phyloP scores from a whole-genome alignment of 1,139 yeast species.

The Geotrichum reessii region DNA sequence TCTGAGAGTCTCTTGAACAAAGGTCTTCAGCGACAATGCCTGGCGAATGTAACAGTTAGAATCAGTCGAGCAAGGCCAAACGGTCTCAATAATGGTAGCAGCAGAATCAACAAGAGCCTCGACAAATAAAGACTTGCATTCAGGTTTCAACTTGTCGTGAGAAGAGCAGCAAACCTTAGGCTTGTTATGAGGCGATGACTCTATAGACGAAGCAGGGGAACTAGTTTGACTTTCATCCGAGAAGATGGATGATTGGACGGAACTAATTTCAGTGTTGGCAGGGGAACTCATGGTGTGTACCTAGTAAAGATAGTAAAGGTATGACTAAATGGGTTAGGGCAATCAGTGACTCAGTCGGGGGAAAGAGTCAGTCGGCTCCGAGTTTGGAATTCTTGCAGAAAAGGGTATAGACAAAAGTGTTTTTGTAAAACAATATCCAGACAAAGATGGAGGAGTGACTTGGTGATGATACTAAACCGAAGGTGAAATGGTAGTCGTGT shows the following conservation, averaged over 20 bases:
- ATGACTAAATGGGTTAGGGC: neutral
- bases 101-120: slow-evolving; percentile 37
- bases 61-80: slow-evolving; percentile 33
- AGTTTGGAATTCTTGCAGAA: neutral
- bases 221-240: slow-evolving; percentile 5
- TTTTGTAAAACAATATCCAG: neutral
- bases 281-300: slow-evolving; percentile 7
- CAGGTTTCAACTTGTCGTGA: slow-evolving; percentile 5
- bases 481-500: neutral
- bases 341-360: neutral
- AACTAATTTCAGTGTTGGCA: slow-evolving; percentile 9
- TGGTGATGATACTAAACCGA: neutral
- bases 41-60: slow-evolving; percentile 21
- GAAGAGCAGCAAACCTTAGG: slow-evolving; percentile 1
- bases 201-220: slow-evolving; percentile 12
- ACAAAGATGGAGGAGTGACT: neutral
- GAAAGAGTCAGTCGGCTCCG: neutral
- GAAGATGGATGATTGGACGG: slow-evolving; percentile 7
- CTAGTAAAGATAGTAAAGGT: neutral
- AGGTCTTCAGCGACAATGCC: slow-evolving; percentile 38
- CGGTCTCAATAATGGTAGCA: slow-evolving; percentile 33
- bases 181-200: neutral
- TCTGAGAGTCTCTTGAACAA: slow-evolving; percentile 58
- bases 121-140: slow-evolving; percentile 25
- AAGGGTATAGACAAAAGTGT: neutral